These are phyloP conservation scores for Breviolum minutum DNA, from an alignment of 73 alveolate genomes.

Conservation along the genomic window DNA sequence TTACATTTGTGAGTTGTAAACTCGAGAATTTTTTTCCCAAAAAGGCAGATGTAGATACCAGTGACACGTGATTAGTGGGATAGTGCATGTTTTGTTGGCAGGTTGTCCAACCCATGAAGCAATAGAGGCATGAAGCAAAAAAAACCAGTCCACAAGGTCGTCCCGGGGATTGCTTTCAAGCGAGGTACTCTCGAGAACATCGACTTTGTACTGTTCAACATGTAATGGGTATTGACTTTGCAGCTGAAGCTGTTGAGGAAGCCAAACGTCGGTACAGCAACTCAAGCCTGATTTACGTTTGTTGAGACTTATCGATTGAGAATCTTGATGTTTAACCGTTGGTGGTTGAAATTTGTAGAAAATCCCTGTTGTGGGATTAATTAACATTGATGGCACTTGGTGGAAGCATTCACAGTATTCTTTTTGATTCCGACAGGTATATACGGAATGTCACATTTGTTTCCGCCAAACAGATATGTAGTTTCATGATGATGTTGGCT, in stretches of 20 bases:
- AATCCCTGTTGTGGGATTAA: too few species aligned
- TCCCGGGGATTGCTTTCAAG: background rate
- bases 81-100: background rate
- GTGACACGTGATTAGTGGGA: background rate
- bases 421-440: too few species aligned
- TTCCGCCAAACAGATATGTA: too few species aligned
- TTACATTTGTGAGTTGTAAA: too few species aligned
- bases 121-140: background rate
- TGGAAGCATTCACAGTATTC: too few species aligned
- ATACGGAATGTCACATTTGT: too few species aligned
- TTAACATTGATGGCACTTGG: too few species aligned
- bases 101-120: background rate
- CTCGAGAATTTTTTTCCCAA: too few species aligned
- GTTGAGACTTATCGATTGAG: background rate
- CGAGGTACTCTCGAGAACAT: constrained; percentile 73
- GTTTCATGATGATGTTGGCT: too few species aligned
- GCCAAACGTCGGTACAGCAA: constrained; percentile 62
- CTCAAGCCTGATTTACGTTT: background rate
- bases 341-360: too few species aligned
- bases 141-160: background rate
- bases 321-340: background rate
- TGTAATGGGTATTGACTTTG: constrained; percentile 57
- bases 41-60: background rate
- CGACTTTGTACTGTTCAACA: constrained; percentile 15
- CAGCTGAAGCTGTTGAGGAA: constrained; percentile 43